A percentile compares a stretch with the other conserved stretches of the same genome.
These are phyloP conservation scores for Dujonia santamariae DNA, from an alignment of 1,139 yeast genomes.

Conservation along the genomic window DNA sequence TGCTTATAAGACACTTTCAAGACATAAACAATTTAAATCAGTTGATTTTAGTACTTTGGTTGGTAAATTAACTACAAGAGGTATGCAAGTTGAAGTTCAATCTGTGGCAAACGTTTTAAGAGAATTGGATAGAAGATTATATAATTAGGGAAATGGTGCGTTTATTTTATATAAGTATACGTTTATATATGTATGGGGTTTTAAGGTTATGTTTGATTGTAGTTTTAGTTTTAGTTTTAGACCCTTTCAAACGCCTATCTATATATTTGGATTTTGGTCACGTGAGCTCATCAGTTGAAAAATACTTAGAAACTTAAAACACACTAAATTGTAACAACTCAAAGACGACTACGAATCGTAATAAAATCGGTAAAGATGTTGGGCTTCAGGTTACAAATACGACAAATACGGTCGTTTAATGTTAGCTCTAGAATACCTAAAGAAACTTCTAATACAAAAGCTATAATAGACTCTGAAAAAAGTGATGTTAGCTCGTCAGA, in stretches of 20 bases:
- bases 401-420: neutral
- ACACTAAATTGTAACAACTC: too few species aligned
- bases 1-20: slow-evolving; percentile 78
- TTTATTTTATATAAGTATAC: too few species aligned
- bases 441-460: neutral
- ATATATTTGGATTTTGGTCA: too few species aligned
- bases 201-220: too few species aligned
- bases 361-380: too few species aligned
- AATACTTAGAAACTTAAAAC: too few species aligned
- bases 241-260: too few species aligned
- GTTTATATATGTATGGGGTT: too few species aligned
- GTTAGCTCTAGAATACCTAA: neutral
- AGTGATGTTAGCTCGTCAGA: slow-evolving; percentile 2
- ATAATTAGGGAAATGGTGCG: slow-evolving; percentile 40
- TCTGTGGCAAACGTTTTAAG: slow-evolving; percentile 80
- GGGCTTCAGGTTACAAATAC: too few species aligned
- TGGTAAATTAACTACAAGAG: slow-evolving; percentile 73
- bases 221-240: too few species aligned
- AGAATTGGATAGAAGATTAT: slow-evolving; percentile 70
- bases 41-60: slow-evolving; percentile 75
- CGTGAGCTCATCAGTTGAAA: too few species aligned
- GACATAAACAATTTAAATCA: slow-evolving; percentile 71
- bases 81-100: slow-evolving; percentile 87
- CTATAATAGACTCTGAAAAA: neutral
- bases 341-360: too few species aligned